A percentile compares a stretch with the other conserved stretches of the same genome.
These are phyloP conservation scores for Ascochyta koolunga DNA, from an alignment of 2,329 filamentous ascomycete species.

Conservation along the genomic window DNA sequence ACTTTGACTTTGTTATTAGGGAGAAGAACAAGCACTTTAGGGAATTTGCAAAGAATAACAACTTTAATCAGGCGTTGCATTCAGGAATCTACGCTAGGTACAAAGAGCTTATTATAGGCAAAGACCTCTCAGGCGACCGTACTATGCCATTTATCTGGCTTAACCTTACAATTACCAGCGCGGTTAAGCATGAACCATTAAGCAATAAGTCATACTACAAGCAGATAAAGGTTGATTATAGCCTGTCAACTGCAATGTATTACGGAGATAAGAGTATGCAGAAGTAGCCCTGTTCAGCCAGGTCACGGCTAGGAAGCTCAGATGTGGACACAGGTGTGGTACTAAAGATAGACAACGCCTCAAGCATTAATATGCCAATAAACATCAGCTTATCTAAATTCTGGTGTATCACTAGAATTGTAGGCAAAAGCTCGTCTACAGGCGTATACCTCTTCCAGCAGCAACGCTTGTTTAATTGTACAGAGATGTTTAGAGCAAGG, in stretches of 20 bases:
- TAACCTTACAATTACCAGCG: background rate
- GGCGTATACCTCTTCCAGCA: background rate
- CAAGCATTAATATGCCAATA: background rate
- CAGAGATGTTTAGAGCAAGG: background rate
- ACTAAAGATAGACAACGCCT: background rate
- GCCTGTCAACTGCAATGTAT: background rate
- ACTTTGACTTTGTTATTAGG: background rate
- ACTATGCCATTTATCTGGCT: background rate
- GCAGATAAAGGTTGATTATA: background rate
- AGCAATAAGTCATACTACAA: background rate
- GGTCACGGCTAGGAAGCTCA: background rate
- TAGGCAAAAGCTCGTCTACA: background rate
- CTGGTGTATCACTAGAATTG: background rate
- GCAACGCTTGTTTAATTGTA: background rate
- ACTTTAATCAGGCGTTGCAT: background rate
- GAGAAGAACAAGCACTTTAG: constrained; percentile 4
- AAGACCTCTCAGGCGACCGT: background rate
- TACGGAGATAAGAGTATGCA: background rate
- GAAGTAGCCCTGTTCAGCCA: background rate
- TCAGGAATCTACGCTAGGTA: background rate
- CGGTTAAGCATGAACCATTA: background rate
- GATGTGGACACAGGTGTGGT: background rate
- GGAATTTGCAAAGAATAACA: background rate
- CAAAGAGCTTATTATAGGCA: background rate
- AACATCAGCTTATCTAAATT: background rate